Evolutionary conservation across 2,329 filamentous ascomycete genomes (phyloP).

Genomic region (Teratosphaeria nubilosa): DNA sequence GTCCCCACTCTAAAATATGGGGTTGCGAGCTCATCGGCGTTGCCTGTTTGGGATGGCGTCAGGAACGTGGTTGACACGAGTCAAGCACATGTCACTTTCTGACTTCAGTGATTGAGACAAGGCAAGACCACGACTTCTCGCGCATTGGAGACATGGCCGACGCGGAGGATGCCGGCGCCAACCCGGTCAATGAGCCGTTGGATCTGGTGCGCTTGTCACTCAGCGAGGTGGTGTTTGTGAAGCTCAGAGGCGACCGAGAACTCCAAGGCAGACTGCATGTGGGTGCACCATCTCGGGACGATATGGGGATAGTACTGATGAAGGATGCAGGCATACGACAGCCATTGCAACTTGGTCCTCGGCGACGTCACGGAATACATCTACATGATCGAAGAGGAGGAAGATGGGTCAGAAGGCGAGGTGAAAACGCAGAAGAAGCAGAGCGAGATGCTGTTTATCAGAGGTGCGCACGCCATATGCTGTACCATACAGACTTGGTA

Average conservation of each 20-base stretch:
- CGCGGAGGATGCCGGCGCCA: constrained; percentile 52
- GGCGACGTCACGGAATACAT: constrained; percentile 97
- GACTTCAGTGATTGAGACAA: background rate
- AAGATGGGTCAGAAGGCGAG: constrained; percentile 53
- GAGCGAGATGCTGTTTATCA: constrained; percentile 95
- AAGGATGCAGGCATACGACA: constrained; percentile 77
- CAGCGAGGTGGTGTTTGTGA: constrained; percentile 94
- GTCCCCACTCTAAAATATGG: background rate
- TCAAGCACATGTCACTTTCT: background rate
- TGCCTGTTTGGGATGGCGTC: background rate
- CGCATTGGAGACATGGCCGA: constrained; percentile 60
- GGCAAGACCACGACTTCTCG: background rate
- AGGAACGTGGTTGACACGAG: background rate
- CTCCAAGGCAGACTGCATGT: constrained; percentile 92
- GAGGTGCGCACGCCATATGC: constrained; percentile 53
- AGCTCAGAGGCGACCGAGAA: constrained; percentile 89
- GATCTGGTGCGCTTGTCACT: constrained; percentile 90
- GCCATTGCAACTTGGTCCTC: constrained; percentile 92
- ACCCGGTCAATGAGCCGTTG: constrained; percentile 71
- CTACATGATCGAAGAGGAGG: constrained; percentile 81
- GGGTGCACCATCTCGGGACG: background rate
- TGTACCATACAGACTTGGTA: background rate
- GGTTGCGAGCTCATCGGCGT: background rate
- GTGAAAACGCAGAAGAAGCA: constrained; percentile 88
- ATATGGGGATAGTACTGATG: background rate